Evolutionary conservation across 2,329 filamentous ascomycete species (phyloP).

Genomic region (Nakataea oryzae): DNA sequence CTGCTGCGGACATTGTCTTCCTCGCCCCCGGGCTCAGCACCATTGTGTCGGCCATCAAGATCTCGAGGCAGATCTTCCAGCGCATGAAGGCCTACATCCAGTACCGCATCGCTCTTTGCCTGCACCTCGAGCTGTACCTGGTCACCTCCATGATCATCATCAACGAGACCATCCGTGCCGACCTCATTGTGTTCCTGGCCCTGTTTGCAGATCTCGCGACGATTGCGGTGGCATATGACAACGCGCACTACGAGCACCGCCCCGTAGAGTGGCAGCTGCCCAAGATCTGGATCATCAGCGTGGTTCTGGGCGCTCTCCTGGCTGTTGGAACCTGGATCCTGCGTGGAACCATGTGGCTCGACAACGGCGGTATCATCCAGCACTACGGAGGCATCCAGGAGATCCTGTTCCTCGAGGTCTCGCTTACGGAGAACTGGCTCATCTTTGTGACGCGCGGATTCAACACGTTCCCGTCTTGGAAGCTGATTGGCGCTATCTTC

Average conservation of each 20-base stretch:
- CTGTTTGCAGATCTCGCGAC: constrained; percentile 72
- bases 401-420: constrained; percentile 64
- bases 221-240: constrained; percentile 70
- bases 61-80: constrained; percentile 65
- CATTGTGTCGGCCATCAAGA: constrained; percentile 65
- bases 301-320: constrained; percentile 57
- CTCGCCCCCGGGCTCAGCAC: constrained; percentile 61
- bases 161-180: constrained; percentile 62
- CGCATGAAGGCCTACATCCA: constrained; percentile 71
- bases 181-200: constrained; percentile 70
- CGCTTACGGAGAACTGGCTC: constrained; percentile 67
- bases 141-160: constrained; percentile 32
- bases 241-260: constrained; percentile 63
- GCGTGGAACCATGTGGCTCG: constrained; percentile 58
- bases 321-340: constrained; percentile 64
- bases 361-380: constrained; percentile 62
- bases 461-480: constrained; percentile 65
- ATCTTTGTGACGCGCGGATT: constrained; percentile 69
- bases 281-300: constrained; percentile 71
- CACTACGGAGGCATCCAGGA: constrained; percentile 67
- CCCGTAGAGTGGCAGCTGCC: constrained; percentile 74
- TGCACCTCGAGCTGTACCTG: constrained; percentile 67
- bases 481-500: constrained; percentile 61
- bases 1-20: constrained; percentile 66
- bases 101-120: constrained; percentile 65